phyloP scores from a whole-genome alignment of 768 basidiomycete species.

The Suillus discolor region DNA sequence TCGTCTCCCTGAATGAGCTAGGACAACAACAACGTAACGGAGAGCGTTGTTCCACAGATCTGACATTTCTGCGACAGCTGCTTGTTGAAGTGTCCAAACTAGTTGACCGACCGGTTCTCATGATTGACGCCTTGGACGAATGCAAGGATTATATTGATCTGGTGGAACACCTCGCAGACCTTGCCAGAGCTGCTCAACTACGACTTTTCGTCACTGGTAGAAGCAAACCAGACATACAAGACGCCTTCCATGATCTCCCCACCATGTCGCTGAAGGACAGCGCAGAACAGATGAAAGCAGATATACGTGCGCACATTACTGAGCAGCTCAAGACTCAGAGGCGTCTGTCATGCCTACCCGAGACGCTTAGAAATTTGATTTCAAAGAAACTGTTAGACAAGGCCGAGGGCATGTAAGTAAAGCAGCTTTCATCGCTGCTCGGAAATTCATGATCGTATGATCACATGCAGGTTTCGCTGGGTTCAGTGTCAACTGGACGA shows the following conservation, averaged over 20 bases:
- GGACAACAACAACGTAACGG: too few species aligned
- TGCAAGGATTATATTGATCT: too few species aligned
- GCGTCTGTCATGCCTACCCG: neutral
- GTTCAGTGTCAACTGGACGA: conserved; percentile 12
- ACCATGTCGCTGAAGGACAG: conserved; percentile 6
- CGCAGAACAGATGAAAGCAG: neutral
- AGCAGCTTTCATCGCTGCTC: neutral
- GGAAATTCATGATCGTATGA: neutral
- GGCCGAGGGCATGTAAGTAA: conserved; percentile 12
- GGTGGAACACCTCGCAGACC: neutral
- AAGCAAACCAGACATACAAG: neutral
- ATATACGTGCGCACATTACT: conserved; percentile 2
- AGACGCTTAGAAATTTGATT: neutral
- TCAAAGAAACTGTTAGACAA: conserved; percentile 2
- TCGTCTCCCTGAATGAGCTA: too few species aligned
- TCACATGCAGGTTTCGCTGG: conserved; percentile 10
- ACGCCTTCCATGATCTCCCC: neutral
- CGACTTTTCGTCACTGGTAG: conserved; percentile 13
- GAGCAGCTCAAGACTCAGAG: neutral
- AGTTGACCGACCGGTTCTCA: too few species aligned
- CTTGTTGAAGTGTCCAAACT: neutral
- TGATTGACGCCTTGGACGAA: too few species aligned
- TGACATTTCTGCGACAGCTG: too few species aligned
- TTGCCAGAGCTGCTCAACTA: conserved; percentile 1
- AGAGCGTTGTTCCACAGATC: too few species aligned